Conservation (phyloP, 2,329 filamentous ascomycete species). For the Arachnomyces sp. region DNA sequence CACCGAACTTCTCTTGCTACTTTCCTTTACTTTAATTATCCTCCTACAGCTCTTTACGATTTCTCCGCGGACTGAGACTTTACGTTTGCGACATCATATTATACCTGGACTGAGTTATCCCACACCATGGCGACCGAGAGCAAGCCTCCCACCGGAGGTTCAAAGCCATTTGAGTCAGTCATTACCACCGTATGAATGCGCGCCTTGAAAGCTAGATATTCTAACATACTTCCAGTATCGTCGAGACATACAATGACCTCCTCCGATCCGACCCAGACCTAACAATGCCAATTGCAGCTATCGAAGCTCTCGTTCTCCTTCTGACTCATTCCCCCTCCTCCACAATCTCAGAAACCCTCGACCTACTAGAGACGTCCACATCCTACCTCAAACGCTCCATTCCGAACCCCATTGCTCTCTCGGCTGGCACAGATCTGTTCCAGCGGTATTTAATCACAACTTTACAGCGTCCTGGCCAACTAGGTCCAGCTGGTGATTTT, state of each 20-base stretch:
- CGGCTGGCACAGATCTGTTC: conserved; percentile 91
- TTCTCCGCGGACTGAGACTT: no score
- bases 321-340: conserved; percentile 71
- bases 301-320: conserved; percentile 81
- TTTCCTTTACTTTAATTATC: no score
- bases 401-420: conserved; percentile 82
- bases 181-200: neutral
- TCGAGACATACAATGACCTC: conserved; percentile 57
- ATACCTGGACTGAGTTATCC: conserved; percentile 2
- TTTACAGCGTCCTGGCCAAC: conserved; percentile 47
- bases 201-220: neutral
- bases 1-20: no score
- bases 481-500: conserved; percentile 59
- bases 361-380: conserved; percentile 71
- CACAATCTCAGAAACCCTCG: conserved; percentile 90
- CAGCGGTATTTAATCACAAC: conserved; percentile 83
- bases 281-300: conserved; percentile 92
- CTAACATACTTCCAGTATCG: conserved; percentile 41
- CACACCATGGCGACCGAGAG: conserved; percentile 24
- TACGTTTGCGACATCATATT: no score
- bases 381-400: conserved; percentile 69
- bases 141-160: conserved; percentile 11
- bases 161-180: conserved; percentile 34
- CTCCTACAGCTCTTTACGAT: no score
- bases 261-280: conserved; percentile 68